phyloP scores from a whole-genome alignment of 2,329 filamentous ascomycete genomes.

The Thielaviopsis populi region DNA sequence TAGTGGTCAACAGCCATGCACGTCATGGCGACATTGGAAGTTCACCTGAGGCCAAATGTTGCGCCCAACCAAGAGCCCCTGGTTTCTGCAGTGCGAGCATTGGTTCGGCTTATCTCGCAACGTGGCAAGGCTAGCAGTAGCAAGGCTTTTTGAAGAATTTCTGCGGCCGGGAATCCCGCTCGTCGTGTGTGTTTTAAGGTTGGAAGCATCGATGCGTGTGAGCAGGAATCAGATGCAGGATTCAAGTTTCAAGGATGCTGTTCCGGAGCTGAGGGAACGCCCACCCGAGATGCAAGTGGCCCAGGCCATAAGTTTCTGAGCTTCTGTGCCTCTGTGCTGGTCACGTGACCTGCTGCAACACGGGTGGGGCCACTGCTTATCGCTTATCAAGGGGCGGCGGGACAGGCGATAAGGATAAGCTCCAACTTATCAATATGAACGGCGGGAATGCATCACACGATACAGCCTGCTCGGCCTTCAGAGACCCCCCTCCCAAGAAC shows the following conservation, averaged over 20 bases:
- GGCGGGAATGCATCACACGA: neutral
- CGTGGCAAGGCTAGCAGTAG: too few species aligned
- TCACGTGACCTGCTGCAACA: neutral
- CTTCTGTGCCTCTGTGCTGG: neutral
- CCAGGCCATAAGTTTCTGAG: neutral
- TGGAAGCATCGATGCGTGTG: neutral
- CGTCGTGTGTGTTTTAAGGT: neutral
- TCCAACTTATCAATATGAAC: neutral
- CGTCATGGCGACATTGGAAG: too few species aligned
- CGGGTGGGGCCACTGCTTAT: neutral
- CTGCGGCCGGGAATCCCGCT: neutral
- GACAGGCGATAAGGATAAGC: neutral
- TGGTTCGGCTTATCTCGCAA: too few species aligned
- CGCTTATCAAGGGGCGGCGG: constrained; percentile 3
- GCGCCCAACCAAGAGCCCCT: too few species aligned
- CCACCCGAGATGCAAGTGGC: neutral
- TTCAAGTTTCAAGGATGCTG: too few species aligned
- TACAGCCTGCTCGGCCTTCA: neutral
- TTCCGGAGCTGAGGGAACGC: neutral
- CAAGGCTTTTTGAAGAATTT: too few species aligned
- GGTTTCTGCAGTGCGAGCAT: too few species aligned
- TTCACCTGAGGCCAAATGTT: too few species aligned
- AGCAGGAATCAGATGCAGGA: neutral
- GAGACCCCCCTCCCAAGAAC: neutral
- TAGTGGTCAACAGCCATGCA: too few species aligned